Conservation (phyloP, 371 early-diverging fungal genomes). For the Mortierella sp. region DNA sequence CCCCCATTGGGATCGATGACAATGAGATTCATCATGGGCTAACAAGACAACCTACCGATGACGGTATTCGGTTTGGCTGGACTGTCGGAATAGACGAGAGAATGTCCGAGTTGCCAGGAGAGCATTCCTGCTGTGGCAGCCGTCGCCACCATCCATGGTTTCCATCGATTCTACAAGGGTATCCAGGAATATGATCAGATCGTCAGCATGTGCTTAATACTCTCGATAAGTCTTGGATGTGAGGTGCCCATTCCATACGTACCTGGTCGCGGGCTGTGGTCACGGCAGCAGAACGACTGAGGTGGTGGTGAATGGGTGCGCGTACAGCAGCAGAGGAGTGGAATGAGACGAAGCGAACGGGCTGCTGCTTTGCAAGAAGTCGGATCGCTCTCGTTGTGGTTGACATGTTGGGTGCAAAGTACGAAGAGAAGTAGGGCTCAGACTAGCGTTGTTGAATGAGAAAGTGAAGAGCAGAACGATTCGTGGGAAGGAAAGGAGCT, state of each 20-base stretch:
- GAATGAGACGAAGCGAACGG: slow-evolving; percentile 5
- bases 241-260: background rate
- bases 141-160: slow-evolving; percentile 40
- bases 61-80: slow-evolving; percentile 20
- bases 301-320: slow-evolving; percentile 33
- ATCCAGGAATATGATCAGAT: background rate
- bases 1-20: too few relatives aligned
- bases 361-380: slow-evolving; percentile 15
- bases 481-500: too few relatives aligned
- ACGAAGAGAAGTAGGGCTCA: background rate
- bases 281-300: slow-evolving; percentile 33
- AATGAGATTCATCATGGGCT: too few relatives aligned
- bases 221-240: background rate
- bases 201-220: background rate
- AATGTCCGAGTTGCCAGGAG: slow-evolving; percentile 42
- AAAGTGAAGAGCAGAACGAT: too few relatives aligned
- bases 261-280: slow-evolving; percentile 18
- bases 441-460: too few relatives aligned
- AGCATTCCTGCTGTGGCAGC: slow-evolving; percentile 35
- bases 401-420: slow-evolving; percentile 17
- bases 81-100: slow-evolving; percentile 38
- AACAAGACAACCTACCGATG: slow-evolving; percentile 31
- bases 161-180: slow-evolving; percentile 25
- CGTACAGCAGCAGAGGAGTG: slow-evolving; percentile 16
- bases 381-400: slow-evolving; percentile 22